Evolutionary conservation across 768 basidiomycete genomes (phyloP).

Genomic region (Rhizopogon sp.): DNA sequence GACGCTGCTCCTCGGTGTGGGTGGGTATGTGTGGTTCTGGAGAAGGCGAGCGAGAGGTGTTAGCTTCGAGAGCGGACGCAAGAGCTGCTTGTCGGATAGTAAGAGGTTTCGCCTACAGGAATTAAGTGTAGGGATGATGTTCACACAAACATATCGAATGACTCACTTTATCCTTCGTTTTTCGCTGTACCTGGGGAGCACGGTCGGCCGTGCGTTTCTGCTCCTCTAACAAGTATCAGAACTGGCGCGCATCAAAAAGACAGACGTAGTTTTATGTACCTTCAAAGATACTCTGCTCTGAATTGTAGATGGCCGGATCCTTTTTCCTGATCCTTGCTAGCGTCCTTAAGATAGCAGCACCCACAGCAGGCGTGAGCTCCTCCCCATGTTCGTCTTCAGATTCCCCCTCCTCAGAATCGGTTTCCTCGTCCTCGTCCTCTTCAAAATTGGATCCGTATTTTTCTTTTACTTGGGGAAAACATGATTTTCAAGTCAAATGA

Average conservation of each 20-base stretch:
- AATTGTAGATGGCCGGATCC: slow-evolving; percentile 83
- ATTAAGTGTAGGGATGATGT: slow-evolving; percentile 2
- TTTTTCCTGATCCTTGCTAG: slow-evolving; percentile 77
- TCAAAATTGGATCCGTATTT: slow-evolving; percentile 77
- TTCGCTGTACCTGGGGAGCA: slow-evolving; percentile 16
- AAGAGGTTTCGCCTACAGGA: slow-evolving; percentile 57
- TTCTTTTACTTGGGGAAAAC: slow-evolving; percentile 57
- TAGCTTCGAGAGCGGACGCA: slow-evolving; percentile 49
- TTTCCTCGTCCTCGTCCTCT: slow-evolving; percentile 42
- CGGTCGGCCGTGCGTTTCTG: slow-evolving; percentile 35
- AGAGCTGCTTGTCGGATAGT: slow-evolving; percentile 73
- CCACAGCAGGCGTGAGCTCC: slow-evolving; percentile 88
- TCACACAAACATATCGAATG: background rate
- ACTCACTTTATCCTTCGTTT: slow-evolving; percentile 50
- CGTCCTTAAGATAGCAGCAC: slow-evolving; percentile 90
- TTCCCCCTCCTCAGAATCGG: slow-evolving; percentile 73
- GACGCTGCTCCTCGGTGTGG: slow-evolving; percentile 73
- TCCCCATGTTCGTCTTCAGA: slow-evolving; percentile 94
- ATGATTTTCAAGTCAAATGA: background rate
- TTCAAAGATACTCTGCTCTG: slow-evolving; percentile 67
- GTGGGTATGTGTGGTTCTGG: slow-evolving; percentile 49
- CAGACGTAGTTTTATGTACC: slow-evolving; percentile 39
- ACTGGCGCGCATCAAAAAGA: background rate
- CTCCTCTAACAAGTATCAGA: slow-evolving; percentile 51
- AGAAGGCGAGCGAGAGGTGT: slow-evolving; percentile 54